phyloP scores from a whole-genome alignment of 139 green algal genomes.

The Tetraselmis chui region DNA sequence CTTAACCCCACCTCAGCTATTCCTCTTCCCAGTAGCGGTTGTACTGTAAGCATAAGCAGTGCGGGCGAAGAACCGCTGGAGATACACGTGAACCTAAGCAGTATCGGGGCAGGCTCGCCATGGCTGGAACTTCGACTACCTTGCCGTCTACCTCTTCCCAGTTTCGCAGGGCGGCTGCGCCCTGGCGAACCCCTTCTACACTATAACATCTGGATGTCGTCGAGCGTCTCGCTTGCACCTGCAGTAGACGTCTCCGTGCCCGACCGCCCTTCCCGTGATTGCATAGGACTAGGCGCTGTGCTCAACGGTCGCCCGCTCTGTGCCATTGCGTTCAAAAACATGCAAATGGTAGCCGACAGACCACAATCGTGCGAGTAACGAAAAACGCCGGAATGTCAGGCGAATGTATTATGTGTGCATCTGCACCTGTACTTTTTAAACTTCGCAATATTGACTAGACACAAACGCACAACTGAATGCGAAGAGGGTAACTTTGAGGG shows the following conservation, averaged over 20 bases:
- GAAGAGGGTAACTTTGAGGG: too few species aligned
- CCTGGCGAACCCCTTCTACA: neutral
- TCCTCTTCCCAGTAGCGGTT: neutral
- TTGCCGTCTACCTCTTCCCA: neutral
- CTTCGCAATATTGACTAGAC: too few species aligned
- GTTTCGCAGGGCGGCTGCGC: neutral
- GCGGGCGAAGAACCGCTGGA: too few species aligned
- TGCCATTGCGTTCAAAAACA: neutral
- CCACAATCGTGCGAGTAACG: neutral
- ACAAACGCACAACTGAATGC: too few species aligned
- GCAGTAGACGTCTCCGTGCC: neutral
- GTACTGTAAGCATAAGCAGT: too few species aligned
- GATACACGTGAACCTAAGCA: too few species aligned
- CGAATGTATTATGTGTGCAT: too few species aligned
- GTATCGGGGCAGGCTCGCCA: too few species aligned
- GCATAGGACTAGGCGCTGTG: neutral
- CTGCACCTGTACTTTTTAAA: too few species aligned
- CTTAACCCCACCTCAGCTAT: neutral
- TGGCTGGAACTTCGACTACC: neutral
- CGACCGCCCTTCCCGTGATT: neutral
- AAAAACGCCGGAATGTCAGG: too few species aligned
- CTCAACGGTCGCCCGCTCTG: neutral
- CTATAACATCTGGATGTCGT: neutral
- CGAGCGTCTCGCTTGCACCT: neutral
- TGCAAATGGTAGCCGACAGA: neutral